phyloP scores from a whole-genome alignment of 2,329 filamentous ascomycete genomes.

The Cytospora schulzeri region DNA sequence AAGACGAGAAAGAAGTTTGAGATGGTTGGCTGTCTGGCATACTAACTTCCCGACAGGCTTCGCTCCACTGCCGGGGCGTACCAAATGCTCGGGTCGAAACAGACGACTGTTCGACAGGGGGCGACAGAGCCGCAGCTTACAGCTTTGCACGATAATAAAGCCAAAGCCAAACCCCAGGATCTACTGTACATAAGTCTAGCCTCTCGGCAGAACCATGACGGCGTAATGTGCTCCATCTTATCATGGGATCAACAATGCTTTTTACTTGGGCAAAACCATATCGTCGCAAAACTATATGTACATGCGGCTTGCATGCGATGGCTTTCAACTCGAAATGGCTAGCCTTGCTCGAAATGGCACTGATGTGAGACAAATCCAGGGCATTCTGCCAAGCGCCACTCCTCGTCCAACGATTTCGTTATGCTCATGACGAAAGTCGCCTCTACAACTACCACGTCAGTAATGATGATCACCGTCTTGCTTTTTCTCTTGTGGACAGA shows the following conservation, averaged over 20 bases:
- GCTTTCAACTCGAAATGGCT: neutral
- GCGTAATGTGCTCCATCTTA: neutral
- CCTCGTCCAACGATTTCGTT: neutral
- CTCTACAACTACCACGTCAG: constrained; percentile 1
- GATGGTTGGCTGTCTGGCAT: neutral
- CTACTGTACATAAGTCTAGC: neutral
- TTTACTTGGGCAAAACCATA: neutral
- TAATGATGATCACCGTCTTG: constrained; percentile 9
- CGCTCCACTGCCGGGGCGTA: constrained; percentile 17
- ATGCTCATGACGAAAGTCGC: constrained; percentile 1
- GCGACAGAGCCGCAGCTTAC: neutral
- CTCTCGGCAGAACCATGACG: neutral
- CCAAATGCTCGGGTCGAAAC: constrained; percentile 15
- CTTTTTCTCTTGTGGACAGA: constrained; percentile 4
- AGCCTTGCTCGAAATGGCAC: neutral
- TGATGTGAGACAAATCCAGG: neutral
- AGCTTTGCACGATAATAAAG: neutral
- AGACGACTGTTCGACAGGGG: neutral
- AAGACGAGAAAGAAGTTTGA: constrained; percentile 7
- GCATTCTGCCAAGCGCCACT: neutral
- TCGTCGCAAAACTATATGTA: too few species aligned
- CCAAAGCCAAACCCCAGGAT: neutral
- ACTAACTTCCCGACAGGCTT: constrained; percentile 7
- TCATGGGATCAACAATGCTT: neutral
- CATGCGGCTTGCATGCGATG: too few species aligned